Conservation (phyloP, 2,329 filamentous ascomycete species). For the Coniochaeta hoffmannii region DNA sequence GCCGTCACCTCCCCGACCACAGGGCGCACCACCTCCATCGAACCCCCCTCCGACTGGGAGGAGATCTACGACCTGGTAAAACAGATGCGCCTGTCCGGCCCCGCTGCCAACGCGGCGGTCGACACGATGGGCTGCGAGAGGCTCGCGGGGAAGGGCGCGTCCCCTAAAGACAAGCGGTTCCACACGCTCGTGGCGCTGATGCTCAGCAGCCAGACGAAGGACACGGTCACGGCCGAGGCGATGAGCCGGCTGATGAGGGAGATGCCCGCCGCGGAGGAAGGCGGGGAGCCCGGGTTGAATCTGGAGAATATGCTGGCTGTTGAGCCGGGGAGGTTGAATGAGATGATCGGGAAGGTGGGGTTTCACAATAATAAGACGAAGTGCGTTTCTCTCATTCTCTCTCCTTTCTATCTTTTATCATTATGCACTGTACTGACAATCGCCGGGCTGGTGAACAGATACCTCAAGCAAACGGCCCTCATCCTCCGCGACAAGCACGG, state of each 20-base stretch:
- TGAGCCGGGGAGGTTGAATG: constrained; percentile 56
- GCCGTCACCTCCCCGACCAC: constrained; percentile 14
- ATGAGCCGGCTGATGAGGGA: constrained; percentile 74
- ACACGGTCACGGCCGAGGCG: constrained; percentile 78
- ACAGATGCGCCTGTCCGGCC: constrained; percentile 58
- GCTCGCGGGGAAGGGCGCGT: constrained; percentile 49
- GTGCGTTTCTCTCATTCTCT: constrained; percentile 30
- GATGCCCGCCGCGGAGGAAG: constrained; percentile 45
- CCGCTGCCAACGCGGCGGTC: constrained; percentile 70
- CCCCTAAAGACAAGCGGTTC: constrained; percentile 57
- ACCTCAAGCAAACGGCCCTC: constrained; percentile 65
- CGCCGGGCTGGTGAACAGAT: no score
- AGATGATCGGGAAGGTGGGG: constrained; percentile 74
- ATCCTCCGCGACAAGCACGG: constrained; percentile 64
- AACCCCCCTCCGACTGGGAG: constrained; percentile 76
- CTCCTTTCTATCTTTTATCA: not conserved
- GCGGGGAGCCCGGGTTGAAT: constrained; percentile 50
- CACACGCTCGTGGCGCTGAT: constrained; percentile 84
- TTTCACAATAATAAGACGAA: constrained; percentile 95
- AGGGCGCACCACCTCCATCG: constrained; percentile 26
- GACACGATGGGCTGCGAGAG: constrained; percentile 96
- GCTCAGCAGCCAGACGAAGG: constrained; percentile 89
- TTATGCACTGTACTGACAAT: no score
- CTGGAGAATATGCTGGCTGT: constrained; percentile 72
- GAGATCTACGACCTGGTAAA: constrained; percentile 71